Conservation (phyloP, 2,329 filamentous ascomycete species). For the Ophiocordyceps unilateralis region DNA sequence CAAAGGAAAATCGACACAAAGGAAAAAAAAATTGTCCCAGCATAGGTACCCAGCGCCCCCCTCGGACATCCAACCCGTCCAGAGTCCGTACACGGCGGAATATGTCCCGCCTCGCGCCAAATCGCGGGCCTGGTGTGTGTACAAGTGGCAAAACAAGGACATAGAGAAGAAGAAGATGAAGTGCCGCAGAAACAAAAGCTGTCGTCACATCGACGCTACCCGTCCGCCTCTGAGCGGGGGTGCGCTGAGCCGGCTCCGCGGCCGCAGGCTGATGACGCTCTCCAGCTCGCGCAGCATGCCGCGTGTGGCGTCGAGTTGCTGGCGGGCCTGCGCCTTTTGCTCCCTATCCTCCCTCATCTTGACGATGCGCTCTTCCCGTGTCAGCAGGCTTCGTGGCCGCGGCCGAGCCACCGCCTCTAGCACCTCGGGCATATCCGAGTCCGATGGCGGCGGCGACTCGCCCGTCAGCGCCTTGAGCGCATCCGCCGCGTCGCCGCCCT, state of each 20-base stretch:
- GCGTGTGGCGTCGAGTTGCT: conserved; percentile 63
- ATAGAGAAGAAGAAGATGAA: not conserved
- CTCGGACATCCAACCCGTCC: not conserved
- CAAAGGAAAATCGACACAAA: not conserved
- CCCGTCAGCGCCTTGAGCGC: conserved; percentile 68
- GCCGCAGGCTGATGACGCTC: conserved; percentile 55
- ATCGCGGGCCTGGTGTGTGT: no score
- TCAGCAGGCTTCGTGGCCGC: conserved; percentile 52
- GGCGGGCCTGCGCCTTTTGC: conserved; percentile 51
- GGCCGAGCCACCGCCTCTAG: conserved; percentile 78
- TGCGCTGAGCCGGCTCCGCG: conserved; percentile 19
- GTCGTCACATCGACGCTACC: conserved; percentile 24
- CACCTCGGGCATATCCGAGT: conserved; percentile 56
- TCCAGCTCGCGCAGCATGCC: conserved; percentile 89
- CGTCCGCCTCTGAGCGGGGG: conserved; percentile 15
- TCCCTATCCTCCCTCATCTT: conserved; percentile 80
- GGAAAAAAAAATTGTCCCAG: not conserved
- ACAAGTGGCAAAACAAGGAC: not conserved
- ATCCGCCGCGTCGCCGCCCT: conserved; percentile 25
- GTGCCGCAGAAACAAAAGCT: not conserved
- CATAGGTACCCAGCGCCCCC: not conserved
- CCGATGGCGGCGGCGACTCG: conserved; percentile 41
- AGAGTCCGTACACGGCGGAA: not conserved
- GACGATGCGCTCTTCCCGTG: conserved; percentile 70
- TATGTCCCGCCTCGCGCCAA: not conserved